Evolutionary conservation across 31 red algal genomes (phyloP).

Genomic region (Asparagopsis taxiformis): DNA sequence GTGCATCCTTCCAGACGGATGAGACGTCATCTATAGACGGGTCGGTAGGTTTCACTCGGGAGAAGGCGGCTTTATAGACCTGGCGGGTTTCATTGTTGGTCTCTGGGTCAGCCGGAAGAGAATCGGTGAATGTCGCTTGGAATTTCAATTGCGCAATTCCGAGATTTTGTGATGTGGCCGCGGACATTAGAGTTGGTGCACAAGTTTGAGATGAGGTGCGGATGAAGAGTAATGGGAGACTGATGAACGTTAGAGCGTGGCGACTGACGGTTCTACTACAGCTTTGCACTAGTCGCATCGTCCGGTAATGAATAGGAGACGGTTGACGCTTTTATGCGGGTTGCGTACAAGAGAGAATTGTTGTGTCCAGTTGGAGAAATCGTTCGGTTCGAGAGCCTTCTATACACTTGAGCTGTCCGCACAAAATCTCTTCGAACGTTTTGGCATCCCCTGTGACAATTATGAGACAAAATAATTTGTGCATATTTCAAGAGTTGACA

Average conservation of each 20-base stretch:
- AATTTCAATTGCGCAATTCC: slow-evolving; percentile 46
- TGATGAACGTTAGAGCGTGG: background rate
- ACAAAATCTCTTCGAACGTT: no score
- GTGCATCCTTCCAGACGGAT: slow-evolving; percentile 21
- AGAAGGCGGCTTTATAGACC: slow-evolving; percentile 65
- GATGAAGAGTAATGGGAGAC: background rate
- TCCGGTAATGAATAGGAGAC: no score
- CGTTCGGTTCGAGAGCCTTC: no score
- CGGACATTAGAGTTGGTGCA: background rate
- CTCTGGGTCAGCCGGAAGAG: slow-evolving; percentile 67
- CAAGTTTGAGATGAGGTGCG: background rate
- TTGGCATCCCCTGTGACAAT: no score
- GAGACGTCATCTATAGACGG: slow-evolving; percentile 43
- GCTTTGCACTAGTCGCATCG: no score
- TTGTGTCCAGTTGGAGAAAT: no score
- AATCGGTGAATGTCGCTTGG: slow-evolving; percentile 60
- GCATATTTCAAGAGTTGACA: no score
- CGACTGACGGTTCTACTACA: background rate
- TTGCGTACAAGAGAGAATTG: no score
- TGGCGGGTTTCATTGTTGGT: slow-evolving; percentile 63
- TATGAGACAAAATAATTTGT: no score
- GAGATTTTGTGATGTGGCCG: background rate
- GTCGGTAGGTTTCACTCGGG: slow-evolving; percentile 61
- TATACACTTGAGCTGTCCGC: no score
- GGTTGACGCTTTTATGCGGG: no score